Conservation (phyloP, 2,329 filamentous ascomycete species). For the Sphaceloma murrayae region DNA sequence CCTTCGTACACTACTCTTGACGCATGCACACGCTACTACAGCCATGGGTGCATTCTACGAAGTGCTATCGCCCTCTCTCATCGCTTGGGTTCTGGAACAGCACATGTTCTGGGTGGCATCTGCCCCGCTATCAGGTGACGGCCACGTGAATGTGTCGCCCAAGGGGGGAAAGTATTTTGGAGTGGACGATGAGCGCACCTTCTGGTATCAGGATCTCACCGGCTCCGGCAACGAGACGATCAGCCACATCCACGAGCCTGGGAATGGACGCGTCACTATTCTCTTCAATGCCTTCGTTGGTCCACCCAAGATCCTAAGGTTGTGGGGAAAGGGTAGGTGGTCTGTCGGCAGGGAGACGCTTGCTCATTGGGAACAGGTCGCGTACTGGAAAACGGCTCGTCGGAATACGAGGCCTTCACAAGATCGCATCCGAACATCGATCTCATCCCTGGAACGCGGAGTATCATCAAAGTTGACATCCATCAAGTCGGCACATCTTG, state of each 20-base stretch:
- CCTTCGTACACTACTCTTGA: no score
- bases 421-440: slow-evolving; percentile 26
- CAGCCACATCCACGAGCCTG: slow-evolving; percentile 66
- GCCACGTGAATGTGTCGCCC: slow-evolving; percentile 66
- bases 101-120: slow-evolving; percentile 68
- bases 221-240: slow-evolving; percentile 71
- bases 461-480: slow-evolving; percentile 35
- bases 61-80: slow-evolving; percentile 46
- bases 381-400: slow-evolving; percentile 32
- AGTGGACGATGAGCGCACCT: slow-evolving; percentile 49
- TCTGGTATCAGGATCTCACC: slow-evolving; percentile 63
- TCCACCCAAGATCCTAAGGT: slow-evolving; percentile 34
- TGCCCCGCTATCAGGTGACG: slow-evolving; percentile 52
- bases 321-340: slow-evolving; percentile 33
- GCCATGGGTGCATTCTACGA: slow-evolving; percentile 52
- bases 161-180: slow-evolving; percentile 60
- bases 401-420: slow-evolving; percentile 30
- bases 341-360: background rate
- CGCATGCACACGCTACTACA: background rate
- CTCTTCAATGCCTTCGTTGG: slow-evolving; percentile 37
- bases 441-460: slow-evolving; percentile 31
- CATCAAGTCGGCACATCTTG: slow-evolving; percentile 37
- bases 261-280: slow-evolving; percentile 36
- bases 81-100: slow-evolving; percentile 56
- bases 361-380: slow-evolving; percentile 19